A percentile compares a stretch with the other conserved stretches of the same genome.
Conservation (phyloP, 345 rosid species). For the Rhodamnia argentea region DNA sequence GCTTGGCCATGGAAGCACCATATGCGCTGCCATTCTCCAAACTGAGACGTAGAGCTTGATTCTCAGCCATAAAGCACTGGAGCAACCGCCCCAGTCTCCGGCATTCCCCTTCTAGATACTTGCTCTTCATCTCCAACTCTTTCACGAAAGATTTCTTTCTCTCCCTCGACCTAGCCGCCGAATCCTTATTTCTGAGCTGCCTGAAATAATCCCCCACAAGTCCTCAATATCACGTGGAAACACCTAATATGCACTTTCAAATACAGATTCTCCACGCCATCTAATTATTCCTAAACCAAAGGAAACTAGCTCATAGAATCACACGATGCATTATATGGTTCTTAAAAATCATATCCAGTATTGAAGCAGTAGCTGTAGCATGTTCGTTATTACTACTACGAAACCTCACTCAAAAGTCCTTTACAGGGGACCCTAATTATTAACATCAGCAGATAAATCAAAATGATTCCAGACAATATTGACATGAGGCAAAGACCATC, state of each 20-base stretch:
- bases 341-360: not conserved
- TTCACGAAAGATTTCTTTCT: slow-evolving; percentile 67
- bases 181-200: slow-evolving; percentile 86
- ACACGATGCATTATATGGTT: not conserved
- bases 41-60: slow-evolving; percentile 62
- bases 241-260: not conserved
- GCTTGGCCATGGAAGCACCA: slow-evolving; percentile 69
- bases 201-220: slow-evolving; percentile 20
- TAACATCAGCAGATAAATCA: not conserved
- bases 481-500: not conserved
- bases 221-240: not conserved
- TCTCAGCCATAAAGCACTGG: slow-evolving; percentile 63
- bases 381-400: not conserved
- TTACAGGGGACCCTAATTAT: not conserved
- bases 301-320: not conserved
- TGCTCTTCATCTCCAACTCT: slow-evolving; percentile 79
- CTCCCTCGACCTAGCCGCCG: slow-evolving; percentile 83
- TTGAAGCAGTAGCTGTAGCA: not conserved
- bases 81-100: slow-evolving; percentile 68
- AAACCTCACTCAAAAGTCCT: not conserved
- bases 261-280: not conserved
- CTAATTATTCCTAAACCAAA: not conserved
- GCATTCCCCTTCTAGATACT: slow-evolving; percentile 75
- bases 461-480: not conserved
- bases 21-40: slow-evolving; percentile 35